Base-by-base conservation (phyloP, 1,284 basidiomycete species). In the Melampsora americana region DNA sequence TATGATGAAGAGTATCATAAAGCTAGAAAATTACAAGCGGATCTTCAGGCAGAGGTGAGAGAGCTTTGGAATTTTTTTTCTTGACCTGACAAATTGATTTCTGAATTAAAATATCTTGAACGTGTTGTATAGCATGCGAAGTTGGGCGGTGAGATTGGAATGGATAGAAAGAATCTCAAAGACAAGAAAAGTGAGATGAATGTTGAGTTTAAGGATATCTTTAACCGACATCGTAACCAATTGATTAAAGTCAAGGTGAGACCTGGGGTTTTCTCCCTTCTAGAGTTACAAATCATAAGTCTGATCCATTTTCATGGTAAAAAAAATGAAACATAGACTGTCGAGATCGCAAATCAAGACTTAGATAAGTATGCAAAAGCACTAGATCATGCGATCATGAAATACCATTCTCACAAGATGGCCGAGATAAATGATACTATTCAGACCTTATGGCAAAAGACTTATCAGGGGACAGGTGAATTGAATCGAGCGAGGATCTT, bases 391-490 rank as follows among this genome's bases (percentile, higher is more conserved):
- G 95, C 94, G 61, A 98, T 99, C 84, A 94, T 99, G 91, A 92
- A 92, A 83, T 99, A 96, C 82, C 96, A 99, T 82, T 86, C 90
- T n/a, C 87, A 97, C 81, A 99, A 99, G 85, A 98, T 99, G 96
- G 93, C 94, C 83, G 96, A 99, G 86, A 95, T 99, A 81, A 99
- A 99, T 81, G 93, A 95, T 80, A 94, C 90, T 30, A 96, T 96
- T 88, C 89, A 90, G 76, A 92, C 93, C 82, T 84, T 99, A 1
- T 99, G 96, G 96, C 95, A 93, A 82, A 95, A 95, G 85, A 99
- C 95, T 0, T 99, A 99, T 83, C 95, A 99, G 83, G 96, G 96
- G 78, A 98, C 93, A 78, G 93, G 93, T 93, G 78, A 74, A 86
- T 80, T 32, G 23, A 35, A 5, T 46, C 46, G 2, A 23, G 4